Evolutionary conservation across 331 rosid species (phyloP).

Genomic region (Rosa hybrid): DNA sequence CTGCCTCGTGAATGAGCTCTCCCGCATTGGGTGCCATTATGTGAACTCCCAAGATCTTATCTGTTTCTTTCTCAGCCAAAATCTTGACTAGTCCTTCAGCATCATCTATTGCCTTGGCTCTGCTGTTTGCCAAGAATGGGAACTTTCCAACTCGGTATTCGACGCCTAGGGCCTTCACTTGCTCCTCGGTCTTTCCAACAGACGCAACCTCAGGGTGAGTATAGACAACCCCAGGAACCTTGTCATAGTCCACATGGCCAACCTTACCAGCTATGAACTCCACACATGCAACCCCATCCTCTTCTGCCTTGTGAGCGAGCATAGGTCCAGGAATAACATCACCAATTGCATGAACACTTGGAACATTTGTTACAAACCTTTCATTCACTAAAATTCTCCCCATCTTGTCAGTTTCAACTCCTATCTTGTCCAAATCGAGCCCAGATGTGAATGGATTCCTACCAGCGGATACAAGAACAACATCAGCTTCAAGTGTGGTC

Average conservation of each 20-base stretch:
- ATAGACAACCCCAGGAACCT: conserved; percentile 97
- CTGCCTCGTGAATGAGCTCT: conserved; percentile 97
- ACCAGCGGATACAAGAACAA: conserved; percentile 98
- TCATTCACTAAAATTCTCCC: conserved; percentile 86
- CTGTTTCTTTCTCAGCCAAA: conserved; percentile 88
- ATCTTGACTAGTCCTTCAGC: conserved; percentile 96
- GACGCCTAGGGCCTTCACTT: conserved; percentile 74
- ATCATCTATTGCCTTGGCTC: conserved; percentile 95
- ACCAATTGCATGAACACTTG: conserved; percentile 86
- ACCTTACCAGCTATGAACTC: conserved; percentile 91
- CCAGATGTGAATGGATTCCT: conserved; percentile 86
- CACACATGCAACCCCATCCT: conserved; percentile 97
- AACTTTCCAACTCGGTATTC: conserved; percentile 88
- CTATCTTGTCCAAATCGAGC: conserved; percentile 79
- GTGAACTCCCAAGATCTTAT: conserved; percentile 96
- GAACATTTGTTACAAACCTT: conserved; percentile 75
- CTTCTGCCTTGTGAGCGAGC: conserved; percentile 99
- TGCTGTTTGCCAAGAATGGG: conserved; percentile 92
- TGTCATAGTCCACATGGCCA: conserved; percentile 98
- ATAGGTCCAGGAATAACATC: conserved; percentile 98
- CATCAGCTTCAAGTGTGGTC: conserved; percentile 81
- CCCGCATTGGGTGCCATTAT: conserved; percentile 98
- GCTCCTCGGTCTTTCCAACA: conserved; percentile 98
- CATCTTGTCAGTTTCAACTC: conserved; percentile 78
- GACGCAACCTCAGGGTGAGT: conserved; percentile 95